Percentiles rank a stretch among this genome's conserved stretches.
Evolutionary conservation across 768 basidiomycete genomes (phyloP).

Genomic region (Russula dissimulans): DNA sequence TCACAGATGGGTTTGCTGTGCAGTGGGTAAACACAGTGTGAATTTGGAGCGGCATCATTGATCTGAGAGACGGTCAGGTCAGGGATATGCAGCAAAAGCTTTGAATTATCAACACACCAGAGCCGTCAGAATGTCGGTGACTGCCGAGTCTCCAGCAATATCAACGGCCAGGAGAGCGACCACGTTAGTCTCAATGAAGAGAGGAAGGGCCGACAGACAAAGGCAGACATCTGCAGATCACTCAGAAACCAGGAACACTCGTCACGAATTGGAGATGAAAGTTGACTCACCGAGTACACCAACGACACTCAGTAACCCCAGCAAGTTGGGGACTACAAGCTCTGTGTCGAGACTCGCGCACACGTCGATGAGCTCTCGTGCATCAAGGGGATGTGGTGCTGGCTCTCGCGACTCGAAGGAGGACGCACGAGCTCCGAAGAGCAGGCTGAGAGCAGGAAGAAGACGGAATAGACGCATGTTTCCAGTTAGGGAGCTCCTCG

Average conservation of each 20-base stretch:
- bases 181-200: constrained; percentile 28
- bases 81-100: background rate
- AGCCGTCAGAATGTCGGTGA: constrained; percentile 26
- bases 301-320: constrained; percentile 22
- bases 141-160: constrained; percentile 26
- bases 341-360: constrained; percentile 32
- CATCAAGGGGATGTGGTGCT: constrained; percentile 1
- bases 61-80: constrained; percentile 22
- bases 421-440: constrained; percentile 9
- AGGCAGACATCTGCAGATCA: constrained; percentile 32
- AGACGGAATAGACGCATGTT: constrained; percentile 10
- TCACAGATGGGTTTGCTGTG: constrained; percentile 33
- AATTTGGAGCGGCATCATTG: constrained; percentile 13
- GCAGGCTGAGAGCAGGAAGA: background rate
- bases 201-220: constrained; percentile 33
- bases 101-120: constrained; percentile 26
- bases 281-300: constrained; percentile 25
- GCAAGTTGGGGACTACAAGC: constrained; percentile 25
- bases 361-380: constrained; percentile 27
- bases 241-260: background rate
- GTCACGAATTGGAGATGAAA: background rate
- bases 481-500: no score
- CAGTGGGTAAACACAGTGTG: constrained; percentile 34
- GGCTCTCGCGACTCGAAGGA: background rate
- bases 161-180: constrained; percentile 26